Percentiles rank a stretch among this genome's conserved stretches.
These are phyloP conservation scores for Maudiozyma turicensis DNA, from an alignment of 805 yeast genomes.

Conservation along the genomic window DNA sequence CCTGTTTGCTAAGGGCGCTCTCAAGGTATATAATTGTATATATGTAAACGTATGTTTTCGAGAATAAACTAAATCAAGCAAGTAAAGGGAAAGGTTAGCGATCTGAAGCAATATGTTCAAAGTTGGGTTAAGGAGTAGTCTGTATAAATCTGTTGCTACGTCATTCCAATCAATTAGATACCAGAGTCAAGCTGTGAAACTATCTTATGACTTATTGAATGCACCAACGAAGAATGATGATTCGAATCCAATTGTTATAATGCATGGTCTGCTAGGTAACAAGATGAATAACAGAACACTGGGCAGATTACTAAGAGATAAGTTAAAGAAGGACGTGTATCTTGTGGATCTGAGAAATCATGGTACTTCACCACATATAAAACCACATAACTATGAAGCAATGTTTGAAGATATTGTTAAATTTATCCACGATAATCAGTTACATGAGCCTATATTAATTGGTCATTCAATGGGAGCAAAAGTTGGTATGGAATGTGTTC, in stretches of 20 bases:
- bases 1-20: no score
- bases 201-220: background rate
- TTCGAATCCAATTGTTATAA: slow-evolving; percentile 51
- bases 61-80: no score
- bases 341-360: slow-evolving; percentile 80
- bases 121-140: background rate
- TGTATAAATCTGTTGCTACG: background rate
- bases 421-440: slow-evolving; percentile 45
- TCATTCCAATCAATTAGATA: background rate
- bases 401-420: slow-evolving; percentile 78
- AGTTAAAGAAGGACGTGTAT: slow-evolving; percentile 47
- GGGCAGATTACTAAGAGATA: slow-evolving; percentile 45
- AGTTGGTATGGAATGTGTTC: slow-evolving; percentile 77
- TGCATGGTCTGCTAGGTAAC: slow-evolving; percentile 88
- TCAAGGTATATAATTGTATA: no score
- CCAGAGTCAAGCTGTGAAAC: background rate
- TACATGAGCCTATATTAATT: slow-evolving; percentile 43
- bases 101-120: background rate
- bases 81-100: no score
- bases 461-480: slow-evolving; percentile 95
- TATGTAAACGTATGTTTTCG: no score
- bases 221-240: background rate
- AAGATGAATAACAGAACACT: slow-evolving; percentile 72
- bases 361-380: slow-evolving; percentile 79
- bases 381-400: slow-evolving; percentile 65